These are phyloP conservation scores for Exsudoporus floridanus DNA, from an alignment of 1,284 basidiomycete genomes.

Conservation along the genomic window DNA sequence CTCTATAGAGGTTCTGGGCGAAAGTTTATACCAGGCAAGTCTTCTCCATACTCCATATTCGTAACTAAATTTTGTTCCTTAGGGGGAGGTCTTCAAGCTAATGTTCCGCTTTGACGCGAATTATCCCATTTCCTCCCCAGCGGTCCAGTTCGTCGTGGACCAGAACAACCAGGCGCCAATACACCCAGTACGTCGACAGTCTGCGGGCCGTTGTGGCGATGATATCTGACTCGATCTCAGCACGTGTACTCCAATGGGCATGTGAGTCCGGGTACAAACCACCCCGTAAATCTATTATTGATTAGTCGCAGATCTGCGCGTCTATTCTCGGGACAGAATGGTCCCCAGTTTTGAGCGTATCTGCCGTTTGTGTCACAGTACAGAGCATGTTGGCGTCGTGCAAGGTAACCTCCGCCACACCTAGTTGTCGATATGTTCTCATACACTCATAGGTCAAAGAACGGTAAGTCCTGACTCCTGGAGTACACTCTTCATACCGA, in stretches of 20 bases:
- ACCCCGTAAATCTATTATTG: slow-evolving; percentile 12
- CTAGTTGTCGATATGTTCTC: slow-evolving; percentile 6
- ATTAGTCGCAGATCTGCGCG: slow-evolving; percentile 64
- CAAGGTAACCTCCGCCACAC: slow-evolving; percentile 52
- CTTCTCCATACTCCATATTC: not conserved
- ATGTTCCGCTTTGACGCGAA: slow-evolving; percentile 74
- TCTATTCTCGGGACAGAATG: slow-evolving; percentile 84
- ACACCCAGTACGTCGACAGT: slow-evolving; percentile 60
- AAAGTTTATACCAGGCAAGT: slow-evolving; percentile 67
- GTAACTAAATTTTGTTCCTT: slow-evolving; percentile 6
- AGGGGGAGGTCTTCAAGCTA: slow-evolving; percentile 75
- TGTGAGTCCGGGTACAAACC: slow-evolving; percentile 44
- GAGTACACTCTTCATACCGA: slow-evolving; percentile 7
- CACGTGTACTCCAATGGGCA: slow-evolving; percentile 86
- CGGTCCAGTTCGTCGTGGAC: slow-evolving; percentile 75
- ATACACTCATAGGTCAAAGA: slow-evolving; percentile 60
- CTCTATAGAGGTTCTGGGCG: slow-evolving; percentile 75
- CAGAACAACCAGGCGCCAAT: slow-evolving; percentile 61
- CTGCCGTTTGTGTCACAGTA: slow-evolving; percentile 75
- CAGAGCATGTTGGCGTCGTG: slow-evolving; percentile 88
- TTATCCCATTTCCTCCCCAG: slow-evolving; percentile 82
- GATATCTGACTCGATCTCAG: slow-evolving; percentile 38
- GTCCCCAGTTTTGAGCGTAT: slow-evolving; percentile 80
- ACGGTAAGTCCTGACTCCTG: slow-evolving; percentile 44
- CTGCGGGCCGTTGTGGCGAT: not conserved